phyloP scores from a whole-genome alignment of 257 asterid genomes.

The Plantago major region DNA sequence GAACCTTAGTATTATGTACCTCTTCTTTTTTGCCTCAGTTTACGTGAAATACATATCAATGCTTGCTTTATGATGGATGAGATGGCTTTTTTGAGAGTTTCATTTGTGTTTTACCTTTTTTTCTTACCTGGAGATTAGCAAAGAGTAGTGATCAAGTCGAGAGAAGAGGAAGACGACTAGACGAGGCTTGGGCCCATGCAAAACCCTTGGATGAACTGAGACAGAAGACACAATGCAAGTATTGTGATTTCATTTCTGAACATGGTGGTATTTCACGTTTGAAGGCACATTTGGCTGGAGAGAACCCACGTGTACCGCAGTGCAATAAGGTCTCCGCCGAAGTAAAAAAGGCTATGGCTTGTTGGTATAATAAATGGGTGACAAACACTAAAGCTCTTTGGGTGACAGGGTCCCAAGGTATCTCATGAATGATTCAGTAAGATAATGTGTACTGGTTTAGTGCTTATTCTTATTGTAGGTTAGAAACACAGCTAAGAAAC shows the following conservation, averaged over 20 bases:
- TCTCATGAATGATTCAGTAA: no score
- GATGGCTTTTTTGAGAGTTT: background rate
- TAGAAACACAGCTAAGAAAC: background rate
- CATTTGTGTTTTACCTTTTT: conserved; percentile 14
- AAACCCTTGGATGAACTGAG: conserved; percentile 39
- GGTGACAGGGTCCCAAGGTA: conserved; percentile 41
- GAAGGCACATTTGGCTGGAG: conserved; percentile 64
- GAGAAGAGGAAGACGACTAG: conserved; percentile 43
- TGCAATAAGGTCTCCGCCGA: conserved; percentile 41
- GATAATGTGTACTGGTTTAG: background rate
- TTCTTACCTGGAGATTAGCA: conserved; percentile 21
- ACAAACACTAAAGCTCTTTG: conserved; percentile 37
- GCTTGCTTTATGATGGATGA: no score
- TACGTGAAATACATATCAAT: no score
- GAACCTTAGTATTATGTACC: no score
- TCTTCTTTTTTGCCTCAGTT: no score
- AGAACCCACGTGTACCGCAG: conserved; percentile 34
- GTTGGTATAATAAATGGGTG: conserved; percentile 37
- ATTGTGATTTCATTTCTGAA: conserved; percentile 49
- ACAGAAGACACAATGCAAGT: conserved; percentile 48
- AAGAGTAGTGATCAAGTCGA: conserved; percentile 27
- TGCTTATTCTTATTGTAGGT: background rate
- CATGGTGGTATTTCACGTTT: conserved; percentile 62
- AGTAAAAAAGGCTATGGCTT: conserved; percentile 42
- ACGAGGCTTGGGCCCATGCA: conserved; percentile 50